Conservation (phyloP, 2,329 filamentous ascomycete genomes). For the Sclerotiophoma versabilis region DNA sequence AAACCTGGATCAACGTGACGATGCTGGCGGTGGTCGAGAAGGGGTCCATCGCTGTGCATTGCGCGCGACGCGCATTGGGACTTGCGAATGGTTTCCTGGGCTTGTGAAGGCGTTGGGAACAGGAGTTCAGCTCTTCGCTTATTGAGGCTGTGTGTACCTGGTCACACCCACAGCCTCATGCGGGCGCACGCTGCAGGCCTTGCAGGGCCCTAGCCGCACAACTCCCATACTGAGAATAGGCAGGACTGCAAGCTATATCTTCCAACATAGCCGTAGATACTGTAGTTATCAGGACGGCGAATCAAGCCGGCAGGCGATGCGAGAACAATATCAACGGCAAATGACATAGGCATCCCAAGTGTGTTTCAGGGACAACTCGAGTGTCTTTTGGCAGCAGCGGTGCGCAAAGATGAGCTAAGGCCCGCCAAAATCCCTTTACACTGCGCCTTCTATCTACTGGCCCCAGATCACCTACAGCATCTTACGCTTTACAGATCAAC, state of each 20-base stretch:
- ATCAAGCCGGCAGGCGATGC: too few relatives aligned
- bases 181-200: conserved; percentile 7
- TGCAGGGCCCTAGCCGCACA: conserved; percentile 8
- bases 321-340: too few relatives aligned
- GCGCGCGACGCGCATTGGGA: conserved; percentile 1
- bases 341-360: too few relatives aligned
- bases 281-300: too few relatives aligned
- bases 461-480: too few relatives aligned
- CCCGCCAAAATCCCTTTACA: too few relatives aligned
- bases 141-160: conserved; percentile 12
- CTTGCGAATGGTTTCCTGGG: background rate
- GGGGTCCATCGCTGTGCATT: conserved; percentile 23
- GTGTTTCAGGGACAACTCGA: too few relatives aligned
- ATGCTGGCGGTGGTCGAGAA: conserved; percentile 29
- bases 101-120: background rate
- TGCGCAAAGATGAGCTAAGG: too few relatives aligned
- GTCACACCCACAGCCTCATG: conserved; percentile 15
- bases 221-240: background rate
- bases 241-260: background rate
- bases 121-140: conserved; percentile 15
- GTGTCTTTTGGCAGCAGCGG: too few relatives aligned
- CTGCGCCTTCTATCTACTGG: too few relatives aligned
- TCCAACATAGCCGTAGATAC: background rate
- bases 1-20: conserved; percentile 27
- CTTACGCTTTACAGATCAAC: too few relatives aligned